Base-by-base conservation (phyloP, 2,329 filamentous ascomycete genomes). In the Scytalidium lignicola region DNA sequence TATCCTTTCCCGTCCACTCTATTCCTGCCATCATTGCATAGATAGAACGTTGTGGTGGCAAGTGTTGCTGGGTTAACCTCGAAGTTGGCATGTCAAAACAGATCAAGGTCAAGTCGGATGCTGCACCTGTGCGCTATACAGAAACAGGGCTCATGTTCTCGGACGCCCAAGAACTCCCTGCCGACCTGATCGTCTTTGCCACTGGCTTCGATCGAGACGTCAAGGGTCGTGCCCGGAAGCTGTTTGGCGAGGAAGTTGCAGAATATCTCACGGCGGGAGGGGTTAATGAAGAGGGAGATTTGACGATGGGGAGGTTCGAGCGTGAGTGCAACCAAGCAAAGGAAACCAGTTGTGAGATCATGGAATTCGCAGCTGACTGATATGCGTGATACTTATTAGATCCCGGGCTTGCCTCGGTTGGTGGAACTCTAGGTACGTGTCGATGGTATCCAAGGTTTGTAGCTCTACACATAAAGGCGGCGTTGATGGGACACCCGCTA, bases 141-240 rank as follows among this genome's bases (percentile, higher is more conserved):
- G 12, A 41, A 21, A 20, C 49, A 5, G 65, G 60, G 29, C 54
- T 68, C 3, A 49, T 62, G 3, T 65, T 74, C 15, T 62, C 62
- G 2, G 73, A 79, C 55, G 75, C 74, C 1, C 62, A 63, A 4
- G 62, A 68, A 43, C 55, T 79, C 1, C 64, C 71, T 15, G 74
- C 75, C 1, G 76, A 80, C 56, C 65, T 78, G 13, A 71, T 82
- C 3, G 71, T 81, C 5, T 58, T 72, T 21, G 69, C 69, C 6
- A 71, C 68, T 0, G 67, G 72, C 2, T 81, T 75, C 55, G 69
- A 75, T 32, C 61, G 62, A 10, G 79, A 78, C 54, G 79, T 80
- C 73, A 65, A 68, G 10, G 73, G 69, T 1, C 71, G 69, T 1
- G 69, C 73, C n/a, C 60, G 69, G 22, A 72, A 74, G 49, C 66